Conservation (phyloP, 1,284 basidiomycete genomes). For the Tylopilus orsonianus region DNA sequence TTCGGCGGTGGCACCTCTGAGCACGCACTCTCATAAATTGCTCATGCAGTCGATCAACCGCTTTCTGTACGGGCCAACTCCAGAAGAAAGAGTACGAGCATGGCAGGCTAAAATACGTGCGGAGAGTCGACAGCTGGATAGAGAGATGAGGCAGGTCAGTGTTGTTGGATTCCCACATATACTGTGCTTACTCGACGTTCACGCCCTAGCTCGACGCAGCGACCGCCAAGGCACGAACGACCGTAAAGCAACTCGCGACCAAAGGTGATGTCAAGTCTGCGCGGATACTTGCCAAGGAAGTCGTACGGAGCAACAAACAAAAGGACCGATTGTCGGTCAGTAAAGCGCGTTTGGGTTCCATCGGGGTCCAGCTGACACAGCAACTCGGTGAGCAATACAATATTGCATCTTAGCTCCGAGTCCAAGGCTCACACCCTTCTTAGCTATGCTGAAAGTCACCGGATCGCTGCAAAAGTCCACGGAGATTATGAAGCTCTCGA, state of each 20-base stretch:
- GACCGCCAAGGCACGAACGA: conserved; percentile 76
- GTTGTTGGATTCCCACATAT: conserved; percentile 15
- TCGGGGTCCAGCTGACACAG: conserved; percentile 87
- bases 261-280: conserved; percentile 95
- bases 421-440: background rate
- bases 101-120: conserved; percentile 86
- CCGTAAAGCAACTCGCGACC: conserved; percentile 87
- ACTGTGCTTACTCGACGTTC: conserved; percentile 23
- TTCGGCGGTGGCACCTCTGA: conserved; percentile 1
- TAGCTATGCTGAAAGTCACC: conserved; percentile 97
- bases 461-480: conserved; percentile 96
- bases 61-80: conserved; percentile 91
- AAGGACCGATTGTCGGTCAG: conserved; percentile 89
- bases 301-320: conserved; percentile 95
- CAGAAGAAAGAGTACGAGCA: conserved; percentile 85
- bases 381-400: conserved; percentile 79
- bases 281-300: conserved; percentile 86
- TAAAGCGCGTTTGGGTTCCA: conserved; percentile 92
- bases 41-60: conserved; percentile 85
- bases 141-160: conserved; percentile 91
- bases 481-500: conserved; percentile 98
- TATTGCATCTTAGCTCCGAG: background rate
- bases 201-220: conserved; percentile 74
- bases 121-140: conserved; percentile 80
- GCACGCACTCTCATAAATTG: conserved; percentile 8